These are phyloP conservation scores for Mortierella sp. DNA, from an alignment of 371 early-diverging fungal species.

Conservation along the genomic window DNA sequence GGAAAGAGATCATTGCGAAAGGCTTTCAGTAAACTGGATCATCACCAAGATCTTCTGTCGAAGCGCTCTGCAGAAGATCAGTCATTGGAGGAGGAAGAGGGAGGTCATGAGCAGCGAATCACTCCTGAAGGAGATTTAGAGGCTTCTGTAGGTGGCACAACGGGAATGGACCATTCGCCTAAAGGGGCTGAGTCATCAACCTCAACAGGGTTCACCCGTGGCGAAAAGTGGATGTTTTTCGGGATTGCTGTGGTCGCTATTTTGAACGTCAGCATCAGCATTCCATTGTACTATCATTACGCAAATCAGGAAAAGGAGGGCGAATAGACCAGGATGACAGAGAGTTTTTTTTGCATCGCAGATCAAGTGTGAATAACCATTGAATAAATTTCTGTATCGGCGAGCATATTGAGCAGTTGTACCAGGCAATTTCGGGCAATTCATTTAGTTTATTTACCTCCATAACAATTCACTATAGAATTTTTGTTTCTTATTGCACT, in stretches of 20 bases:
- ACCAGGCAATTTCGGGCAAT: too few relatives aligned
- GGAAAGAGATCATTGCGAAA: conserved; percentile 58
- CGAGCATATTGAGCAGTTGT: too few relatives aligned
- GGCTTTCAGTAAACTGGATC: conserved; percentile 45
- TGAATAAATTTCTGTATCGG: too few relatives aligned
- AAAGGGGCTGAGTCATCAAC: neutral
- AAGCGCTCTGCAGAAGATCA: neutral
- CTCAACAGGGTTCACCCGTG: conserved; percentile 47
- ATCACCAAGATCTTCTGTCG: conserved; percentile 20
- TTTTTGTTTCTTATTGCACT: too few relatives aligned
- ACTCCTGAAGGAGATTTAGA: neutral
- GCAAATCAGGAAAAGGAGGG: conserved; percentile 21
- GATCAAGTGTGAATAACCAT: too few relatives aligned
- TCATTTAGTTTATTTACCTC: too few relatives aligned
- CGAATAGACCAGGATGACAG: too few relatives aligned
- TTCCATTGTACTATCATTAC: conserved; percentile 52
- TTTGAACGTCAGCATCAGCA: conserved; percentile 38
- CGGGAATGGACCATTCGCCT: neutral
- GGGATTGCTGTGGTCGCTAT: conserved; percentile 27
- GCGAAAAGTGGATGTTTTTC: conserved; percentile 42
- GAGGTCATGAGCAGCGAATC: neutral
- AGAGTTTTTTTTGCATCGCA: too few relatives aligned
- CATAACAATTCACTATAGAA: too few relatives aligned
- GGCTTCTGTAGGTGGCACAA: neutral
- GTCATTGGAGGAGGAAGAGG: neutral